These are phyloP conservation scores for Ascochyta clinopodiicola DNA, from an alignment of 2,329 filamentous ascomycete species.

Conservation along the genomic window DNA sequence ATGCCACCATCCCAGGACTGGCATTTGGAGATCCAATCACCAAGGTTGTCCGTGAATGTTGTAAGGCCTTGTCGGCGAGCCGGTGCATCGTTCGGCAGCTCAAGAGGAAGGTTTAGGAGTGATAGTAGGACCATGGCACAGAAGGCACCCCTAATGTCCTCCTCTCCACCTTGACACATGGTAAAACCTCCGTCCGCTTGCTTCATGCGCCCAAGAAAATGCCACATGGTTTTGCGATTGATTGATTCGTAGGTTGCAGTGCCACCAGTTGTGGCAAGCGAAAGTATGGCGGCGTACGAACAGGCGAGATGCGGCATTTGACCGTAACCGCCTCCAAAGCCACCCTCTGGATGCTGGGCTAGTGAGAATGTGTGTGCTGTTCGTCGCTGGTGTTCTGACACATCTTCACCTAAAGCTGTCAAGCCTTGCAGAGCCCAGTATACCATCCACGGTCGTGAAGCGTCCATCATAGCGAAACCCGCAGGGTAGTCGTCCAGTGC, in stretches of 20 bases:
- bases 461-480: constrained; percentile 77
- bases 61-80: constrained; percentile 68
- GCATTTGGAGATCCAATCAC: constrained; percentile 82
- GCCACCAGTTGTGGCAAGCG: constrained; percentile 79
- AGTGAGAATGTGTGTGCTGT: constrained; percentile 76
- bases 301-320: constrained; percentile 88
- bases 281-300: constrained; percentile 83
- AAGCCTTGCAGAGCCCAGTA: constrained; percentile 89
- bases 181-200: constrained; percentile 88
- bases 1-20: constrained; percentile 97
- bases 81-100: constrained; percentile 75
- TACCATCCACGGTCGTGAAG: constrained; percentile 89
- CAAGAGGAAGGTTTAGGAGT: constrained; percentile 80
- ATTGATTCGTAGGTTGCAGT: constrained; percentile 75
- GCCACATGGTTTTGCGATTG: constrained; percentile 86
- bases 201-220: constrained; percentile 86
- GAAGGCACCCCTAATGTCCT: constrained; percentile 92
- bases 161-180: constrained; percentile 84
- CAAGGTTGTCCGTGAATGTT: constrained; percentile 74
- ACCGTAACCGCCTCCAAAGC: constrained; percentile 92
- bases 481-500: constrained; percentile 68
- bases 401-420: constrained; percentile 76
- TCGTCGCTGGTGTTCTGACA: constrained; percentile 67
- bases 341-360: constrained; percentile 82
- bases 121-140: constrained; percentile 86